Evolutionary conservation across 495 filamentous ascomycete genomes (phyloP).

Genomic region (Immersiella caudata): DNA sequence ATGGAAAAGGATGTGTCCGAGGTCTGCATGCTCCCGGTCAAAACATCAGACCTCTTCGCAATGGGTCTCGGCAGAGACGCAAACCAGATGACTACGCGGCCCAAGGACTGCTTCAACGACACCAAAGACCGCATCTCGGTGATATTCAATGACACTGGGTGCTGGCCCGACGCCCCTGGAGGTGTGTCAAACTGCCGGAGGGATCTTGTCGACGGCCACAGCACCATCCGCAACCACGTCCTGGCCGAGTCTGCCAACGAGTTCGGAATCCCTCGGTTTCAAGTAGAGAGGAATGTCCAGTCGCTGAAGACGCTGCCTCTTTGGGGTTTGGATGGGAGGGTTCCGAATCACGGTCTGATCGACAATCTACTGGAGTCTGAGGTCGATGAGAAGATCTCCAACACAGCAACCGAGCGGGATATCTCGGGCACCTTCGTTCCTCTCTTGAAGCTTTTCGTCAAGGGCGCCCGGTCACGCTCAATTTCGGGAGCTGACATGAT

Average conservation of each 20-base stretch:
- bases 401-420: constrained; percentile 53
- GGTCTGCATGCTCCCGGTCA: constrained; percentile 62
- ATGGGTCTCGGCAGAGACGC: constrained; percentile 67
- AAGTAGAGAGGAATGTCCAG: constrained; percentile 67
- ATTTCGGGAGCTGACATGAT: constrained; percentile 27
- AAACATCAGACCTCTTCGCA: constrained; percentile 63
- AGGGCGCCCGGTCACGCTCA: constrained; percentile 32
- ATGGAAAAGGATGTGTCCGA: constrained; percentile 61
- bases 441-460: constrained; percentile 61
- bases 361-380: constrained; percentile 63
- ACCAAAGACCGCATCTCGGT: constrained; percentile 61
- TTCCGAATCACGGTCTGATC: constrained; percentile 65
- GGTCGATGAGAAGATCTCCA: constrained; percentile 57
- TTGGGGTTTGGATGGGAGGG: constrained; percentile 67
- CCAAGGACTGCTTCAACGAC: constrained; percentile 47
- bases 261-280: constrained; percentile 66
- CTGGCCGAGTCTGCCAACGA: constrained; percentile 68
- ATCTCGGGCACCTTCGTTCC: constrained; percentile 65
- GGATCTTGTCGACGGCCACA: constrained; percentile 66
- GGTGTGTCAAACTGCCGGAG: constrained; percentile 70
- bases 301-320: constrained; percentile 67
- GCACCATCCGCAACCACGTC: constrained; percentile 67
- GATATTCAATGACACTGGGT: constrained; percentile 64
- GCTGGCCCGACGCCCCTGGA: constrained; percentile 68
- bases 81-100: constrained; percentile 47